Base-by-base conservation (phyloP, 2,329 filamentous ascomycete species). In the Curvularia spicifera region DNA sequence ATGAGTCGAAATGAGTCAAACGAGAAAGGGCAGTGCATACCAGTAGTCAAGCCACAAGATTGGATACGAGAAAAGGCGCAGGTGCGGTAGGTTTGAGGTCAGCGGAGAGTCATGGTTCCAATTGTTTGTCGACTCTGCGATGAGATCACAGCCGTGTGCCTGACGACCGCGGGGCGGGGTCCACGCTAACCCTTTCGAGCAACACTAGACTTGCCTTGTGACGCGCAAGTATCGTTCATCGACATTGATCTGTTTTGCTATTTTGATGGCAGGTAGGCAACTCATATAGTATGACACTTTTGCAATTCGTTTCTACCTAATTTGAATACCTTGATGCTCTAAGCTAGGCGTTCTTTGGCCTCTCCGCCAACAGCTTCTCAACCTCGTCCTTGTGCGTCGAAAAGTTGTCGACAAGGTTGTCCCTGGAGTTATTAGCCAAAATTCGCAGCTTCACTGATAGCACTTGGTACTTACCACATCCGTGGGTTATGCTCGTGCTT, bases 371-470 rank as follows among this genome's bases (percentile, higher is more conserved):
- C 51, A 82, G 76, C 63, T 75, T 78, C 51, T 83, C 78, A 10
- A 83, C 74, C 63, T 83, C 81, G 26, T 82, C 76, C 20, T 76
- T 72, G 61, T 83, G 78, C 46, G 67, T 73, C 0, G 78, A 80
- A 58, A 85, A 84, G 63, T 84, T 82, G 64, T 84, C 82, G 1
- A 85, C 81, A 8, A 85, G 71, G 51, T 78, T 74, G 68, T 85
- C 83, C 69, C 66, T 69, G 22, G 12, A 22, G 1, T 20, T 9
- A 47, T 67, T 57, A 68, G 62, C 53, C 26, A 18, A 5, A 12
- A 0, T 3, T 20, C 31, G 9, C 20, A 10, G 3, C 1, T 20
- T 1, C 1, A 4, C n/a, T 12, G 1, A 10, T 43, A 4, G n/a
- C 12, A 18, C 12, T 8, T 1, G 29, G 1, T 57, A 69, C 65